Conservation (phyloP, 768 basidiomycete genomes). For the Hemileccinum rubropunctum region DNA sequence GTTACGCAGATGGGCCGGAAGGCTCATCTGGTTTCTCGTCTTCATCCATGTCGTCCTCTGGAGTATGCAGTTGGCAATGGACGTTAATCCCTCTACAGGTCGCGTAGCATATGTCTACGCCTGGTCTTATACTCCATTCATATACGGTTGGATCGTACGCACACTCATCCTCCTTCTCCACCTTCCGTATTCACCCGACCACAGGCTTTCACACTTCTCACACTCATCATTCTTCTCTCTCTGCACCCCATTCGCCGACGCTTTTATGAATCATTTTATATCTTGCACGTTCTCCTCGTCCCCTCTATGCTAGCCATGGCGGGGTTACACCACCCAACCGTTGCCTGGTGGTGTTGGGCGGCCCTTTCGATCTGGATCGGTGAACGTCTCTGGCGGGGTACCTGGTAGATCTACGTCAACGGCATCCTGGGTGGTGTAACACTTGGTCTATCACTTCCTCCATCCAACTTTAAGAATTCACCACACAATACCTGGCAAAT, state of each 20-base stretch:
- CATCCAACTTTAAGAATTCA: not conserved
- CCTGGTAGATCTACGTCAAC: slow-evolving; percentile 59
- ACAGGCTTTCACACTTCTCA: slow-evolving; percentile 57
- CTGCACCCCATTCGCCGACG: slow-evolving; percentile 47
- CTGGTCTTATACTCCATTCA: slow-evolving; percentile 59
- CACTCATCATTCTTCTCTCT: slow-evolving; percentile 51
- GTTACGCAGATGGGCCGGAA: slow-evolving; percentile 69
- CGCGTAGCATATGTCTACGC: slow-evolving; percentile 48
- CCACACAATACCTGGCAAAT: slow-evolving; percentile 25
- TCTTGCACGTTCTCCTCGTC: slow-evolving; percentile 59
- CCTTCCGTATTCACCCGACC: slow-evolving; percentile 1
- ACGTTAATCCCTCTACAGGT: slow-evolving; percentile 43
- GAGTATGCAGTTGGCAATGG: slow-evolving; percentile 61
- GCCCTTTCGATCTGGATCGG: slow-evolving; percentile 60
- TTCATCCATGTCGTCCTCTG: slow-evolving; percentile 62
- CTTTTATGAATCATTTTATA: slow-evolving; percentile 66
- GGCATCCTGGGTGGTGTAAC: slow-evolving; percentile 39
- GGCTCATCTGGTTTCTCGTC: slow-evolving; percentile 65
- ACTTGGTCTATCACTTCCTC: not conserved
- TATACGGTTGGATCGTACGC: slow-evolving; percentile 58
- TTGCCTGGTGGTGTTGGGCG: slow-evolving; percentile 68
- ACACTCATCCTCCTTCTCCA: slow-evolving; percentile 5
- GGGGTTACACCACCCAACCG: slow-evolving; percentile 64
- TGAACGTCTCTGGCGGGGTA: slow-evolving; percentile 57
- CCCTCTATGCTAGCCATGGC: slow-evolving; percentile 58